Percentiles rank a stretch among this genome's conserved stretches.
Conservation (phyloP, 805 yeast species). For the Yamadazyma insecticola region DNA sequence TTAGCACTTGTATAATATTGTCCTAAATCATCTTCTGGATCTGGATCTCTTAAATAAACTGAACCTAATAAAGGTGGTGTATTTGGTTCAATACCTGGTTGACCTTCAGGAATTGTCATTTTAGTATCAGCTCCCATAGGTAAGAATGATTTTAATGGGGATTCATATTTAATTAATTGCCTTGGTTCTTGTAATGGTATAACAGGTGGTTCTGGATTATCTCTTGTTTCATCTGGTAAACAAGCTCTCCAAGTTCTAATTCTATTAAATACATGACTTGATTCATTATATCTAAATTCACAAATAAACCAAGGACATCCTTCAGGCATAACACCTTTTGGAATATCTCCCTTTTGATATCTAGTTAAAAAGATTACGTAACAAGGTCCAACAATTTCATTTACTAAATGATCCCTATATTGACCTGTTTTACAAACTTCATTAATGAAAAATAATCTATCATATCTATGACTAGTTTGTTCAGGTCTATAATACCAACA, state of each 20-base stretch:
- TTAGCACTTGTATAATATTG: constrained; percentile 50
- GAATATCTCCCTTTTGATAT: constrained; percentile 93
- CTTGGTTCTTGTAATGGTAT: constrained; percentile 65
- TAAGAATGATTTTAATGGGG: constrained; percentile 77
- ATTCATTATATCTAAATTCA: constrained; percentile 90
- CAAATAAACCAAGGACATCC: constrained; percentile 89
- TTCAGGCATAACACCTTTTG: constrained; percentile 50
- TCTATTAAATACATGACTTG: constrained; percentile 84
- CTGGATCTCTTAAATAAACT: constrained; percentile 73
- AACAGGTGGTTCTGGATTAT: constrained; percentile 69
- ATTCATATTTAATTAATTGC: constrained; percentile 67
- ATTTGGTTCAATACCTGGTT: constrained; percentile 66
- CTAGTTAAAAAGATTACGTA: constrained; percentile 92
- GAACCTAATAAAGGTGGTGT: constrained; percentile 96
- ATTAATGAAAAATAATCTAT: constrained; percentile 83
- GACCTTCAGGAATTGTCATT: constrained; percentile 80
- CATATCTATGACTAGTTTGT: constrained; percentile 92
- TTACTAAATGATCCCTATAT: constrained; percentile 87
- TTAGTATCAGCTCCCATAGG: constrained; percentile 68
- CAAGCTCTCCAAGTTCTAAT: constrained; percentile 99
- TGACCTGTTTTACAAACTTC: constrained; percentile 97
- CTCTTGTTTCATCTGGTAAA: constrained; percentile 93
- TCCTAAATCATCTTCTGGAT: constrained; percentile 78
- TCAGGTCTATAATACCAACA: constrained; percentile 99
- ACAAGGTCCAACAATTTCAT: constrained; percentile 88